Percentiles rank a stretch among this genome's conserved stretches.
Conservation (phyloP, 805 yeast species). For the Helenozyma rhizophorensis region DNA sequence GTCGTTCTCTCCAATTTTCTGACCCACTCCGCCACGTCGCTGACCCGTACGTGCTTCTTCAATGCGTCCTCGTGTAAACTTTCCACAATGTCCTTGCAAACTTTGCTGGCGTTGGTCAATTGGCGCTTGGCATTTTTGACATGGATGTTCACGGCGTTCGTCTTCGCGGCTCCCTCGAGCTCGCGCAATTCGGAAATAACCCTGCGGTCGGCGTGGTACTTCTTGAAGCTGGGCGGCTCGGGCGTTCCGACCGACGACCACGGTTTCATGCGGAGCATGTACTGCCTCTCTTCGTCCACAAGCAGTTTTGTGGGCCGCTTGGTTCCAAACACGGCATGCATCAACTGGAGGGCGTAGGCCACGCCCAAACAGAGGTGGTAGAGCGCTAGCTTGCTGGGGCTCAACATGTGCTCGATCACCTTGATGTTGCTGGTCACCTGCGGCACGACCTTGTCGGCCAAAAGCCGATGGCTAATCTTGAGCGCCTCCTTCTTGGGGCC, state of each 20-base stretch:
- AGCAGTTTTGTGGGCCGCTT: background rate
- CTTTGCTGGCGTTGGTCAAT: slow-evolving; percentile 2
- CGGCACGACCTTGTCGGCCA: slow-evolving; percentile 33
- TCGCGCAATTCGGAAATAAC: background rate
- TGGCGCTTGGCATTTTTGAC: background rate
- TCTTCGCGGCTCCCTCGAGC: background rate
- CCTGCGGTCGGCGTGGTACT: slow-evolving; percentile 16
- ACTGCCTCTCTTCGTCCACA: slow-evolving; percentile 18
- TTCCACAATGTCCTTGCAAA: slow-evolving; percentile 3
- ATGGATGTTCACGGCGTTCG: background rate
- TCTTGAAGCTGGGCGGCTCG: slow-evolving; percentile 47
- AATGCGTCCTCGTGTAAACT: slow-evolving; percentile 6
- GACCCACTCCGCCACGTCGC: slow-evolving; percentile 6
- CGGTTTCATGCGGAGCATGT: slow-evolving; percentile 64
- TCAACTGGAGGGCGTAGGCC: background rate
- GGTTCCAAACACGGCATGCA: background rate
- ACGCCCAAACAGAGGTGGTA: slow-evolving; percentile 6
- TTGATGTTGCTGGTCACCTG: slow-evolving; percentile 22
- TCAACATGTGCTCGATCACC: slow-evolving; percentile 21
- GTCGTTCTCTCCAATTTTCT: slow-evolving; percentile 11
- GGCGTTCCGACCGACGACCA: slow-evolving; percentile 81
- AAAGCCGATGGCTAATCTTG: slow-evolving; percentile 24
- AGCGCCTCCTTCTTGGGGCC: slow-evolving; percentile 45
- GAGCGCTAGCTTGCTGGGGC: slow-evolving; percentile 16
- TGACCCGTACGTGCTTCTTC: slow-evolving; percentile 3